Conservation (phyloP, 106 monocot species). For the Xerophyta viscosa region DNA sequence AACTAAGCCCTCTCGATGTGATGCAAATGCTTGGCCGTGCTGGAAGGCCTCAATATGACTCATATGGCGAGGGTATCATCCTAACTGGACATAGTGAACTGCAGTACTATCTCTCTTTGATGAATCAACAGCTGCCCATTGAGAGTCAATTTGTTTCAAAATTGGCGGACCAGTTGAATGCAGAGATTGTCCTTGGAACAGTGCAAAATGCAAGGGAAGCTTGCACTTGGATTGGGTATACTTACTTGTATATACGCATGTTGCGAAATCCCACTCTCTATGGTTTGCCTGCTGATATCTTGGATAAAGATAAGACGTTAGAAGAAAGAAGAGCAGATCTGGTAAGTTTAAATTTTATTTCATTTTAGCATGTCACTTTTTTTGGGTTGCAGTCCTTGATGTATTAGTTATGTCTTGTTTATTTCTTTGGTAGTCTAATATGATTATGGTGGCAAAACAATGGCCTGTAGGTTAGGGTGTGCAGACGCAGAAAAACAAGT, state of each 20-base stretch:
- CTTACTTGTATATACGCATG: constrained; percentile 92
- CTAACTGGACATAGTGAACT: constrained; percentile 88
- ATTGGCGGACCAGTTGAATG: constrained; percentile 97
- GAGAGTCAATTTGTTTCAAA: constrained; percentile 96
- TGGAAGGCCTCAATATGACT: constrained; percentile 90
- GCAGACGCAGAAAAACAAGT: no score
- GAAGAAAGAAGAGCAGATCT: constrained; percentile 97
- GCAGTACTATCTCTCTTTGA: constrained; percentile 95
- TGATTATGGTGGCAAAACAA: no score
- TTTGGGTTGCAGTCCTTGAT: not conserved
- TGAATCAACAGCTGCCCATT: constrained; percentile 99
- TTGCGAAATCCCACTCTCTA: constrained; percentile 86
- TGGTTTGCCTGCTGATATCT: constrained; percentile 70
- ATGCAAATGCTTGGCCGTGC: constrained; percentile 99
- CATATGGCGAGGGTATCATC: constrained; percentile 96
- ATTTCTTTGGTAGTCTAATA: not conserved
- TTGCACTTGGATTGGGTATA: constrained; percentile 93
- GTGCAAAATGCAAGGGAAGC: constrained; percentile 98
- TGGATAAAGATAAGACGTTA: constrained; percentile 68
- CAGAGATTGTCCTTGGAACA: constrained; percentile 96
- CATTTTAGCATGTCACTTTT: no score
- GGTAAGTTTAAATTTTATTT: constrained; percentile 27
- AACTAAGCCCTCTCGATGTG: constrained; percentile 90
- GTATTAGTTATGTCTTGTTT: not conserved
- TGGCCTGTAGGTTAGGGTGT: no score